A percentile compares a stretch with the other conserved stretches of the same genome.
Conservation (phyloP, 306 rosid species). For the Fagus crenata region DNA sequence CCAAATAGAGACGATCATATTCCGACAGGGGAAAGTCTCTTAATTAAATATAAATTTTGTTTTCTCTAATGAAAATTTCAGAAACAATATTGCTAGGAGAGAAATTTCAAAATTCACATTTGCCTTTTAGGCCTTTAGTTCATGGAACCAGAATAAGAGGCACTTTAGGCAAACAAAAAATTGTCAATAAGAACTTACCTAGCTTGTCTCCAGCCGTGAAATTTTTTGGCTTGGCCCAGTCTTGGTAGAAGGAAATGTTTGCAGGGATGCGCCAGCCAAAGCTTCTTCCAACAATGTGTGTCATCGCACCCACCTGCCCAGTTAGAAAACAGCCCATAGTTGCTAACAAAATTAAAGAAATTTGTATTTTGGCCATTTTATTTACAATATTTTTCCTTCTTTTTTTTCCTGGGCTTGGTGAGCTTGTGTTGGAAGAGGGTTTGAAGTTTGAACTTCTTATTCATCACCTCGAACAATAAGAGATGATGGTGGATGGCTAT, state of each 20-base stretch:
- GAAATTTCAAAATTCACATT: too few species aligned
- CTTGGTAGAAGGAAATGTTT: neutral
- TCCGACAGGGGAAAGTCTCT: too few species aligned
- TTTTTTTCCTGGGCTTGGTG: neutral
- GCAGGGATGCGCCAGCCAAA: neutral
- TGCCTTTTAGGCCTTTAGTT: too few species aligned
- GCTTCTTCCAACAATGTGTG: slow-evolving; percentile 4
- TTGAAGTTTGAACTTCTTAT: neutral
- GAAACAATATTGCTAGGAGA: too few species aligned
- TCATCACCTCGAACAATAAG: neutral
- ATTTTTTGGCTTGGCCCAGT: slow-evolving; percentile 1
- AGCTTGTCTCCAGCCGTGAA: slow-evolving; percentile 1
- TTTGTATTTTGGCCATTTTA: neutral
- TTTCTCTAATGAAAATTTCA: too few species aligned
- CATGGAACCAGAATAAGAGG: too few species aligned
- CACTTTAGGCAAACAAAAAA: too few species aligned
- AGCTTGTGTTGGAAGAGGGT: neutral
- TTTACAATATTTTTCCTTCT: neutral
- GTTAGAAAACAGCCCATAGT: neutral
- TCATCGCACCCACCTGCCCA: slow-evolving; percentile 4
- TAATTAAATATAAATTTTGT: too few species aligned
- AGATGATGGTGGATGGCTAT: neutral
- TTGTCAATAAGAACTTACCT: neutral
- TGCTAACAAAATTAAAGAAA: neutral
- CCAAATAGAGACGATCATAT: too few species aligned